Conservation (phyloP, 768 basidiomycete genomes). For the Infundibulicybe gibba region DNA sequence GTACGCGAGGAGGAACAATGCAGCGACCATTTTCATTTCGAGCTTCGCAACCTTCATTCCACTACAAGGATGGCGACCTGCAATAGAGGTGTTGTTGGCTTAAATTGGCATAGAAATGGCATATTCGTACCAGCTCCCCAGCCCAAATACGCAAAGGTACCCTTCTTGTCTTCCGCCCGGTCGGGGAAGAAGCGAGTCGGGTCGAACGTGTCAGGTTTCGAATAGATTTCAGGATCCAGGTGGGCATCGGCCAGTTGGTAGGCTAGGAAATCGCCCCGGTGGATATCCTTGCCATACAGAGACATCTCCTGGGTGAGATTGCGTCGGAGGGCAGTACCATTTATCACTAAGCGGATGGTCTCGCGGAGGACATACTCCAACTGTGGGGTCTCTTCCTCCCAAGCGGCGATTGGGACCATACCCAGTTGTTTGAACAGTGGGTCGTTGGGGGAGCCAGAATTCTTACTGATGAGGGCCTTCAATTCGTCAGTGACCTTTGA, state of each 20-base stretch:
- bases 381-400: slow-evolving; percentile 7
- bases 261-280: not conserved
- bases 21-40: slow-evolving; percentile 8
- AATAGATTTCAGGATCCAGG: not conserved
- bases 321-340: slow-evolving; percentile 5
- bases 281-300: not conserved
- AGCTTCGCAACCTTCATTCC: slow-evolving; percentile 11
- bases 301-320: slow-evolving; percentile 3
- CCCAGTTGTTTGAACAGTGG: slow-evolving; percentile 4
- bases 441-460: not conserved
- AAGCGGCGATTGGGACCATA: slow-evolving; percentile 7
- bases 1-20: slow-evolving; percentile 3
- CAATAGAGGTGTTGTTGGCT: not conserved
- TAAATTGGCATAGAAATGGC: not conserved
- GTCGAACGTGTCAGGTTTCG: not conserved
- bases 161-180: slow-evolving; percentile 14
- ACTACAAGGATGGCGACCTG: slow-evolving; percentile 8
- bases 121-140: slow-evolving; percentile 9
- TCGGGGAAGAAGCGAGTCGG: not conserved
- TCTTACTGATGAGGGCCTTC: not conserved
- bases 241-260: not conserved
- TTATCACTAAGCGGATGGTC: slow-evolving; percentile 5
- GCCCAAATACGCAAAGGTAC: slow-evolving; percentile 8
- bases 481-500: not conserved
- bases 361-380: slow-evolving; percentile 6